Conservation (phyloP, 768 basidiomycete genomes). For the Boletus huronensis region DNA sequence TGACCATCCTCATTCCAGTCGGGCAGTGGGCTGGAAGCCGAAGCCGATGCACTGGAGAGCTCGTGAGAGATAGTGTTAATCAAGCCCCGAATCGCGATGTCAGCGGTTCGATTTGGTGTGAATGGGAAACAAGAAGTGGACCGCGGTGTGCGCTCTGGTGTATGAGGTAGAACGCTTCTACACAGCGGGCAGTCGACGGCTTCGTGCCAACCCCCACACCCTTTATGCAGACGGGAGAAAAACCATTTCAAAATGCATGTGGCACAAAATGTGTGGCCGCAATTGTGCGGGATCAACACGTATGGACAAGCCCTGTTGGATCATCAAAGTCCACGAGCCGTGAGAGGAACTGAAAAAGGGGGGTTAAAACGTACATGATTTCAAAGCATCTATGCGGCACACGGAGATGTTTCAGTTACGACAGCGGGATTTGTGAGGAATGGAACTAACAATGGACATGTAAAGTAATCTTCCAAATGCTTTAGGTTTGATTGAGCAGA, state of each 20-base stretch:
- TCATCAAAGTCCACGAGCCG: not conserved
- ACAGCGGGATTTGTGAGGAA: constrained; percentile 2
- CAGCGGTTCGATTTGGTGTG: constrained; percentile 57
- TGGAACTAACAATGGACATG: constrained; percentile 55
- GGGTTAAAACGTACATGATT: constrained; percentile 39
- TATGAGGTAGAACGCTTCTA: constrained; percentile 49
- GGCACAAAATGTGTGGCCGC: constrained; percentile 69
- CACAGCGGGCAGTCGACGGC: constrained; percentile 66
- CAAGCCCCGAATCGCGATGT: constrained; percentile 49
- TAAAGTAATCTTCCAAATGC: constrained; percentile 60
- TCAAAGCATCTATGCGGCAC: constrained; percentile 53
- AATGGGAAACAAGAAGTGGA: constrained; percentile 54
- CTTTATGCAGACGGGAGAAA: constrained; percentile 61
- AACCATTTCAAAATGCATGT: constrained; percentile 66
- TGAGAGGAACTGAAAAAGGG: constrained; percentile 2
- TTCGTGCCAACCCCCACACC: constrained; percentile 67
- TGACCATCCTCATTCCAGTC: constrained; percentile 54
- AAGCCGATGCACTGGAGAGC: constrained; percentile 29
- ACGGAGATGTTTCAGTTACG: constrained; percentile 12
- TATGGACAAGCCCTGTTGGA: constrained; percentile 51
- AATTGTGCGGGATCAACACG: constrained; percentile 48
- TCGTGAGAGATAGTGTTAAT: constrained; percentile 48
- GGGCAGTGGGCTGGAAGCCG: constrained; percentile 35
- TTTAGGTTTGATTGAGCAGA: constrained; percentile 37
- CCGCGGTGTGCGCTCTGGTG: constrained; percentile 51